Evolutionary conservation across 768 basidiomycete species (phyloP), one percentile per base, ranked within the genome.

Genomic region (Lactarius trivialis): DNA sequence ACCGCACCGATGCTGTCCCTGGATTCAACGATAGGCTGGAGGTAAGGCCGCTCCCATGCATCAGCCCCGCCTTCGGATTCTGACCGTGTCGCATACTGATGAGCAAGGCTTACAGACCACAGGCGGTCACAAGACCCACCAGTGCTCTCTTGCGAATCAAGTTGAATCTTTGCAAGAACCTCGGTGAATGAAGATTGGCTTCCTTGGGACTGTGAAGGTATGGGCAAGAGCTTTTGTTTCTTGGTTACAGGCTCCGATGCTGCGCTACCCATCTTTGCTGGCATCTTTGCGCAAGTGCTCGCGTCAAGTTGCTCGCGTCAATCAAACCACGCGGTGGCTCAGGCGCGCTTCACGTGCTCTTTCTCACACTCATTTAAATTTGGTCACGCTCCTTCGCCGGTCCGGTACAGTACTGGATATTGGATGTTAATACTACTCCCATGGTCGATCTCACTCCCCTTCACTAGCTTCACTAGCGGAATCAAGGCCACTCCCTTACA

Each of bases 1-100:
- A n/a, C 9, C 8, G 60, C 41, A 92, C 93, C 75, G 61, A 97
- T 86, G 5, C 78, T 74, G 69, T 95, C 87, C 59, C 69, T 79
- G 67, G 82, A 81, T 54, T 79, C 77, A 66, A 91, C 76, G 6
- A 95, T 71, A 17, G 71, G 70, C 6, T 77, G 76, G 12, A 89
- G 73, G 9, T 70, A 64, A 3, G 92, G 89, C 49, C 92, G 80
- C 4, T 81, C 73, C 92, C 92, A 94, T 43, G 74, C 72, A 70
- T 88, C 81, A 21, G 88, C 85, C 60, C 91, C 91, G 65, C 91
- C 91, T 73, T 92, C 91, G 11, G 82, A 83, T 52, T 76, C 88
- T 88, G 57, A 54, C 62, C 48, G 48, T 26, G 56, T 48, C n/a
- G 11, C 51, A 30, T 43, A n/a, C n/a, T 54, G 32, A 43, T 43